A percentile compares a stretch with the other conserved stretches of the same genome.
Conservation (phyloP, 2,329 filamentous ascomycete species). For the Leptosphaerulina australis region DNA sequence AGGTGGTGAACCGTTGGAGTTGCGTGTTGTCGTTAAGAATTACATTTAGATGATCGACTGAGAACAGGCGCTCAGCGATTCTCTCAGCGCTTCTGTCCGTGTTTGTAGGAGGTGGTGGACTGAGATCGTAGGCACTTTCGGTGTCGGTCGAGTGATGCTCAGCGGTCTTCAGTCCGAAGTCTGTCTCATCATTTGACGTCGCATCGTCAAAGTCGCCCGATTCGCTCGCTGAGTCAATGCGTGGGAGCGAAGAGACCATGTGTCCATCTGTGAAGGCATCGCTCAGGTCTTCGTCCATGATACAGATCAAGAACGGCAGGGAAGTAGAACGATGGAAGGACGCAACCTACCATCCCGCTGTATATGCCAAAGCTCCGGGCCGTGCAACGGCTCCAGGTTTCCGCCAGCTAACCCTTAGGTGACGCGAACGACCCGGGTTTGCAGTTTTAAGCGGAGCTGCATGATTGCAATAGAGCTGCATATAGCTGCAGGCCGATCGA, state of each 20-base stretch:
- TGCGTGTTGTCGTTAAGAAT: constrained; percentile 68
- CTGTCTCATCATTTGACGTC: not conserved
- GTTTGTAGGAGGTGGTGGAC: constrained; percentile 30
- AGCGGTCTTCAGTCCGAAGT: not conserved
- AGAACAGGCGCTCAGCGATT: constrained; percentile 68
- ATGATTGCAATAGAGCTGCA: constrained; percentile 9
- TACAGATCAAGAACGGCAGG: constrained; percentile 6
- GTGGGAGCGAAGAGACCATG: constrained; percentile 4
- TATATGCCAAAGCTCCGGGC: constrained; percentile 1
- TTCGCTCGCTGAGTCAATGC: constrained; percentile 17
- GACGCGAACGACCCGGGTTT: constrained; percentile 1
- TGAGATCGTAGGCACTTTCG: constrained; percentile 30
- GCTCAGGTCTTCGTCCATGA: constrained; percentile 9
- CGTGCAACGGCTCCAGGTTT: not conserved
- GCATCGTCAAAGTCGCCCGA: constrained; percentile 1
- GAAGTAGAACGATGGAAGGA: constrained; percentile 2
- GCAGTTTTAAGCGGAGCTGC: constrained; percentile 6
- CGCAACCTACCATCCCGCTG: not conserved
- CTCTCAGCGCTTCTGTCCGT: constrained; percentile 53
- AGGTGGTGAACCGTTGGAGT: constrained; percentile 68
- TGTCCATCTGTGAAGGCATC: constrained; percentile 3
- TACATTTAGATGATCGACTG: constrained; percentile 64
- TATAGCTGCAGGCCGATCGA: constrained; percentile 4
- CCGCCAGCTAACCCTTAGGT: constrained; percentile 1
- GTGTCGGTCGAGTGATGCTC: constrained; percentile 22